Conservation (phyloP, 176 grass and related monocot genomes). For the Thinopyrum elongatum region DNA sequence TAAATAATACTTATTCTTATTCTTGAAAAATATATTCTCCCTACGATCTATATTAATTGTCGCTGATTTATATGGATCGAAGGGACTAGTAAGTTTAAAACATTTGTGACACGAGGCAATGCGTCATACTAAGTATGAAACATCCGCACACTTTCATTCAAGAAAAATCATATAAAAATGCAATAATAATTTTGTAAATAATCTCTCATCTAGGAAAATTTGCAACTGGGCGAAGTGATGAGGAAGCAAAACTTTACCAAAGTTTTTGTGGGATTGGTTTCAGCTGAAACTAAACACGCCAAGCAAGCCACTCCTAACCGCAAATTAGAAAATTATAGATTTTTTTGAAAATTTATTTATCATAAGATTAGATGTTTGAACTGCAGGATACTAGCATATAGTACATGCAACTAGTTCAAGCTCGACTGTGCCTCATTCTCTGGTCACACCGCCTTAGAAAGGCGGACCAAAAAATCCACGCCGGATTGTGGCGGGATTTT, state of each 20-base stretch:
- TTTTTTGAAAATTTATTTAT: neutral
- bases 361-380: neutral
- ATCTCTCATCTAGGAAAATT: neutral
- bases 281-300: neutral
- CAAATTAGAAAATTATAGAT: neutral
- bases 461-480: no score
- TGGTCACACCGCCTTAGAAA: no score
- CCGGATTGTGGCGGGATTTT: no score
- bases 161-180: neutral
- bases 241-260: no score
- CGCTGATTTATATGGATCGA: no score
- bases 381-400: neutral
- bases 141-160: neutral
- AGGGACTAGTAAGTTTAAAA: no score
- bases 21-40: no score
- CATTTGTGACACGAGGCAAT: no score
- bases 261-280: neutral
- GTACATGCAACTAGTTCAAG: neutral
- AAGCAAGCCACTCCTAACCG: neutral
- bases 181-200: neutral
- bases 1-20: no score
- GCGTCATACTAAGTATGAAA: neutral
- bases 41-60: no score
- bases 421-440: neutral
- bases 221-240: no score